Conservation (phyloP, 306 rosid genomes). For the Clitoria ternatea region DNA sequence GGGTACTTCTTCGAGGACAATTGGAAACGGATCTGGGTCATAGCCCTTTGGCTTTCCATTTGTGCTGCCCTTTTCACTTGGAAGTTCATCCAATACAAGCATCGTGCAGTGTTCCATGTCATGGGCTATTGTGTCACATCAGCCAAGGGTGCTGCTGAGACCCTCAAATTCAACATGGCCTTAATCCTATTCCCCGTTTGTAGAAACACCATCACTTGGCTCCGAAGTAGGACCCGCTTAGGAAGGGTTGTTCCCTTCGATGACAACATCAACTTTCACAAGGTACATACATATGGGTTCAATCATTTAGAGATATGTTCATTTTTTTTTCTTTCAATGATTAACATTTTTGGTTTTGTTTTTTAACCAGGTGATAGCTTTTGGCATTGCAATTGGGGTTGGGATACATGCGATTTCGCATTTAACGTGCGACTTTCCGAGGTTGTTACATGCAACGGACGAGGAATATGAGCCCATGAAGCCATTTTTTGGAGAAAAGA, state of each 20-base stretch:
- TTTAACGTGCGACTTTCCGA: slow-evolving; percentile 84
- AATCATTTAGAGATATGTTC: too few relatives aligned
- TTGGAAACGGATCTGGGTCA: slow-evolving; percentile 73
- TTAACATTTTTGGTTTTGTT: not conserved
- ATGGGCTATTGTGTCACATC: slow-evolving; percentile 86
- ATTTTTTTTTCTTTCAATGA: not conserved
- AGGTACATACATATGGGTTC: slow-evolving; percentile 46
- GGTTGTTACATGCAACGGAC: slow-evolving; percentile 54
- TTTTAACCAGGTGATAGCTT: slow-evolving; percentile 56
- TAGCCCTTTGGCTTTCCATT: slow-evolving; percentile 58
- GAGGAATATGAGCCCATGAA: slow-evolving; percentile 57
- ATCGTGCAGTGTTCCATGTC: slow-evolving; percentile 56
- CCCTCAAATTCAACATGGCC: slow-evolving; percentile 88
- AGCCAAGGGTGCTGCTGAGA: slow-evolving; percentile 89
- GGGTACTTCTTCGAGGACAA: slow-evolving; percentile 70
- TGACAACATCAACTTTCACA: slow-evolving; percentile 85
- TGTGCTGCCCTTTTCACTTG: slow-evolving; percentile 72
- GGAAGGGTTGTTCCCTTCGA: slow-evolving; percentile 72
- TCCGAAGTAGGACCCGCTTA: slow-evolving; percentile 61
- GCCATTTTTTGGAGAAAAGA: slow-evolving; percentile 47
- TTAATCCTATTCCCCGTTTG: slow-evolving; percentile 79
- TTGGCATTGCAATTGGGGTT: slow-evolving; percentile 69
- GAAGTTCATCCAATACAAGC: slow-evolving; percentile 73
- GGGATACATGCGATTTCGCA: slow-evolving; percentile 63
- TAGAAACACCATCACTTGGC: slow-evolving; percentile 86